phyloP scores from a whole-genome alignment of 768 basidiomycete genomes.

The Saitozyma podzolica region DNA sequence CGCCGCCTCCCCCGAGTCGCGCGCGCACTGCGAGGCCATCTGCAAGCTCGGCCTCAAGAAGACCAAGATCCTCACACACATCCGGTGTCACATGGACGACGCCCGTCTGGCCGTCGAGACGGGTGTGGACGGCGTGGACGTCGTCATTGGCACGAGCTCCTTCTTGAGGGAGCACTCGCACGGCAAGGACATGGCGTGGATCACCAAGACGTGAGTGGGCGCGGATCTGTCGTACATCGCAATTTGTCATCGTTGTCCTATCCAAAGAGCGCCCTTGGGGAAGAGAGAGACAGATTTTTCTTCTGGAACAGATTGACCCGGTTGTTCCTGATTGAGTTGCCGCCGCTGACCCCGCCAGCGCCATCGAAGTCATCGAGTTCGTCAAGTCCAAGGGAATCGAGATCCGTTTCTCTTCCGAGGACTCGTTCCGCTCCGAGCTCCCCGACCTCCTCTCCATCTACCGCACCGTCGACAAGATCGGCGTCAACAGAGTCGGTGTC shows the following conservation, averaged over 20 bases:
- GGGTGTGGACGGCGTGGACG: slow-evolving; percentile 97
- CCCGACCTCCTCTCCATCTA: slow-evolving; percentile 98
- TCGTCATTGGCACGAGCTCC: slow-evolving; percentile 97
- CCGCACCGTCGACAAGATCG: slow-evolving; percentile 99
- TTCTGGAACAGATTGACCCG: too few species aligned
- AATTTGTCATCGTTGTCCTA: too few species aligned
- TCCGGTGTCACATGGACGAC: slow-evolving; percentile 99
- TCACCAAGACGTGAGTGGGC: slow-evolving; percentile 67
- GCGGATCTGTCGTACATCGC: not conserved
- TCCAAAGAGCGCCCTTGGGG: too few species aligned
- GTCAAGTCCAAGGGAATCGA: slow-evolving; percentile 99
- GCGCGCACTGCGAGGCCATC: slow-evolving; percentile 91
- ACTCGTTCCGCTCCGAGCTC: slow-evolving; percentile 98
- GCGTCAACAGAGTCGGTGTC: slow-evolving; percentile 97
- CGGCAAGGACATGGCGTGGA: slow-evolving; percentile 99
- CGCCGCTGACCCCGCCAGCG: slow-evolving; percentile 57
- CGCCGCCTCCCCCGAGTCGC: slow-evolving; percentile 93
- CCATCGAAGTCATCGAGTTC: slow-evolving; percentile 96
- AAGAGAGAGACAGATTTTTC: too few species aligned
- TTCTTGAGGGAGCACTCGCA: slow-evolving; percentile 99
- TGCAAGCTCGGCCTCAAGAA: slow-evolving; percentile 94
- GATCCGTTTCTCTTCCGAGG: slow-evolving; percentile 98
- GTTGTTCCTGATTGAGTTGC: not conserved
- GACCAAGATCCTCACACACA: slow-evolving; percentile 86
- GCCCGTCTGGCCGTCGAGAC: slow-evolving; percentile 98